Percentiles rank a stretch among this genome's conserved stretches.
These are phyloP conservation scores for Primulina tabacum DNA, from an alignment of 257 asterid genomes.

Conservation along the genomic window DNA sequence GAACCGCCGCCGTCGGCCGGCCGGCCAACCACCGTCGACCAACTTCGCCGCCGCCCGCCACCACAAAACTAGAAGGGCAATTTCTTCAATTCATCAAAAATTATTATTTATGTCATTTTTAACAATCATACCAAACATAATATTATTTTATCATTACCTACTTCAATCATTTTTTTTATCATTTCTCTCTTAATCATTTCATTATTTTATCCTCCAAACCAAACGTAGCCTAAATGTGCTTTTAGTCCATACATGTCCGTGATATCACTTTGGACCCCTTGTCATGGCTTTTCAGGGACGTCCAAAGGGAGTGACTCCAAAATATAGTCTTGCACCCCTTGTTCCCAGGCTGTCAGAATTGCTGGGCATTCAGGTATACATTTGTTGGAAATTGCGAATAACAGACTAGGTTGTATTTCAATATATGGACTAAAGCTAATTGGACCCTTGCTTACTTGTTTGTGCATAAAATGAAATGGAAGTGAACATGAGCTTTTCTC, in stretches of 20 bases:
- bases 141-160: no score
- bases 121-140: no score
- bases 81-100: no score
- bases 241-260: neutral
- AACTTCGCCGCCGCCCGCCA: no score
- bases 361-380: conserved; percentile 41
- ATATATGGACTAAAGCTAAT: neutral
- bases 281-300: conserved; percentile 37
- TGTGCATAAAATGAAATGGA: neutral
- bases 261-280: neutral
- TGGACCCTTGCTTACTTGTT: neutral
- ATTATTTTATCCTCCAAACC: no score
- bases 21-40: no score
- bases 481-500: neutral
- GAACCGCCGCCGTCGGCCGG: no score
- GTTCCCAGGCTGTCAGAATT: conserved; percentile 53
- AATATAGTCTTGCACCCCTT: conserved; percentile 47
- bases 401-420: neutral
- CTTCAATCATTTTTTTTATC: no score
- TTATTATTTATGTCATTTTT: no score
- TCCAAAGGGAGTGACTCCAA: conserved; percentile 54
- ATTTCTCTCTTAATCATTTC: no score
- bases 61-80: no score
- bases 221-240: no score
- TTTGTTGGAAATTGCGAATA: neutral